Evolutionary conservation across 495 filamentous ascomycete species (phyloP), one percentile per base, ranked within the genome.

Genomic region (Aspergillus bridgeri): DNA sequence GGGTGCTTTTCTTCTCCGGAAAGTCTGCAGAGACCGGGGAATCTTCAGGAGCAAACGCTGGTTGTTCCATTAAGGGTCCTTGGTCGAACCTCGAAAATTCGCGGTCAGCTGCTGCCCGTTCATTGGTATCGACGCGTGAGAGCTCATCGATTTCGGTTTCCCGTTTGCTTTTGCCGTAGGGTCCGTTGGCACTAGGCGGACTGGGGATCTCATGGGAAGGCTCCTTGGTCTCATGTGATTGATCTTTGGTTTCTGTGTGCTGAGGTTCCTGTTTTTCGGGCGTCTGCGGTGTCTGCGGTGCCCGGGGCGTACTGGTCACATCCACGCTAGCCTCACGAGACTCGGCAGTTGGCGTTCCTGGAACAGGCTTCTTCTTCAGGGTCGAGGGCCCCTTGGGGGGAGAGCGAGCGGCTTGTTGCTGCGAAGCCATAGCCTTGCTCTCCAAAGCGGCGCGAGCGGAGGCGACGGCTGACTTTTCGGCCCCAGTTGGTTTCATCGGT

Each of bases 81-180:
- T 97, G 92, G 67, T 92, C 86, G 67, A 98, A 98, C 53, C 83
- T 84, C 21, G 87, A 83, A 73, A 96, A 95, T 48, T 87, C 87
- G 6, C 85, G 81, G 25, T 84, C 82, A 17, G 88, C 84, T 45
- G 85, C 81, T 11, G 75, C 76, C 42, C 84, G 82, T 63, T 93
- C 90, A 23, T 79, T 79, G 5, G 86, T 84, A 65, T 79, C 83
- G 25, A 87, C 79, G 44, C 82, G 83, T 15, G 86, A 88, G 17
- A 81, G 68, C 52, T 75, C 72, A 46, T 86, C 81, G 33, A 75
- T 75, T 50, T 82, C 79, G 27, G 77, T 66, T 13, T 69, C 70
- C 25, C 60, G 82, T 69, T 53, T 80, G 75, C 65, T 83, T 76
- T 61, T 83, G 74, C 44, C 78, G 63, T 65, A 71, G 67, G 67